phyloP scores from a whole-genome alignment of 192 early-diverging fungal genomes.

The Rhizoclosmatium sp. region DNA sequence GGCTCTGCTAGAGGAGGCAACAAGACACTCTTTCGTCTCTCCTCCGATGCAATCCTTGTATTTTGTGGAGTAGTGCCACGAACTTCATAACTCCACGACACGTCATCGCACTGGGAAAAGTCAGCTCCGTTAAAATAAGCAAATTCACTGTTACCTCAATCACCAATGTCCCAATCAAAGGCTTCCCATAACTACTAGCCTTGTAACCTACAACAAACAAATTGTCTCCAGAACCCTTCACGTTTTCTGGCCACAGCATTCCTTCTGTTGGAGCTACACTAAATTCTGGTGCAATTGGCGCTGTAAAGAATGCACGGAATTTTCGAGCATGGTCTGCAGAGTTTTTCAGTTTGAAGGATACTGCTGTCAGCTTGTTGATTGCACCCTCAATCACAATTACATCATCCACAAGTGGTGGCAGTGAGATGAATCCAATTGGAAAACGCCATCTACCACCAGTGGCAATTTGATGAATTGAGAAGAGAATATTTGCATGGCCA shows the following conservation, averaged over 20 bases:
- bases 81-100: slow-evolving; percentile 50
- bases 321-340: slow-evolving; percentile 13
- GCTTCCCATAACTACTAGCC: slow-evolving; percentile 53
- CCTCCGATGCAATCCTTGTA: not conserved
- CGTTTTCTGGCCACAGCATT: slow-evolving; percentile 45
- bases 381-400: slow-evolving; percentile 59
- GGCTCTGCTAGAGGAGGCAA: slow-evolving; percentile 1
- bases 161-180: slow-evolving; percentile 46
- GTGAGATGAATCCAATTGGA: slow-evolving; percentile 48
- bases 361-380: slow-evolving; percentile 52
- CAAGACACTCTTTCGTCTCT: not conserved
- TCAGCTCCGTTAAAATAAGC: not conserved
- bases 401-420: slow-evolving; percentile 56
- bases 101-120: slow-evolving; percentile 39
- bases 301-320: slow-evolving; percentile 55
- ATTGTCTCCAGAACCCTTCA: slow-evolving; percentile 44
- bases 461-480: slow-evolving; percentile 46
- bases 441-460: slow-evolving; percentile 46
- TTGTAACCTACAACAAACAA: slow-evolving; percentile 55
- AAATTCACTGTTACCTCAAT: slow-evolving; percentile 47
- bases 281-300: slow-evolving; percentile 42
- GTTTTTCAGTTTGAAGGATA: slow-evolving; percentile 56
- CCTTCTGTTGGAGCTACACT: slow-evolving; percentile 48
- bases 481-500: slow-evolving; percentile 24
- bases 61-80: slow-evolving; percentile 40